Percentiles rank a stretch among this genome's conserved stretches.
Conservation (phyloP, 2,329 filamentous ascomycete species). For the Epichloe elymi region DNA sequence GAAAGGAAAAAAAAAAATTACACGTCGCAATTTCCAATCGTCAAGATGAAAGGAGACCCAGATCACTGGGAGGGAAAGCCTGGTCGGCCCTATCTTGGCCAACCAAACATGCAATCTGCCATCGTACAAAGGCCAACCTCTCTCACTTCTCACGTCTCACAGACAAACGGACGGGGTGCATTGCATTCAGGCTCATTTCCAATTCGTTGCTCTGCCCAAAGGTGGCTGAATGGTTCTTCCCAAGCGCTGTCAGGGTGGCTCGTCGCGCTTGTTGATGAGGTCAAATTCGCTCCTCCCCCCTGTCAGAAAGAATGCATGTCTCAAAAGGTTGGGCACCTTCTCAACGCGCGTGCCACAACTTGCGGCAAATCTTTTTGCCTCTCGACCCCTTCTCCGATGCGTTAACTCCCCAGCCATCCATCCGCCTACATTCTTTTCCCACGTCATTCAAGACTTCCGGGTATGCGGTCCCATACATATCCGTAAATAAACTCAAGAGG, state of each 20-base stretch:
- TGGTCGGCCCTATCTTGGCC: neutral
- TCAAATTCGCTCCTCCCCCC: neutral
- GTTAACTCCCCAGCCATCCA: neutral
- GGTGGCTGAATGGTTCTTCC: neutral
- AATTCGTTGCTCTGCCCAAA: neutral
- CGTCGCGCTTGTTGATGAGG: conserved; percentile 1
- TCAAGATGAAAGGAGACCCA: conserved; percentile 2
- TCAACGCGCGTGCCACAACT: neutral
- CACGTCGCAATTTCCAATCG: conserved; percentile 3
- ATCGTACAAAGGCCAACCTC: neutral
- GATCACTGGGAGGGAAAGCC: conserved; percentile 4
- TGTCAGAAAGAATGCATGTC: neutral
- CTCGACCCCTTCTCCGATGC: neutral
- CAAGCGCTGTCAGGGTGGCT: conserved; percentile 3
- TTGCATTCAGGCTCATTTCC: neutral
- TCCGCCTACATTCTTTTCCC: neutral
- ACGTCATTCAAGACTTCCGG: neutral
- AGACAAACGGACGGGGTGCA: neutral
- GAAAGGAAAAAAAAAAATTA: neutral
- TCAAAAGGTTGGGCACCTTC: neutral
- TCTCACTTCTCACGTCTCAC: neutral
- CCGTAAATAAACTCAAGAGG: neutral
- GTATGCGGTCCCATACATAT: neutral
- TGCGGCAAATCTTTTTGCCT: neutral
- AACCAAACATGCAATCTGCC: neutral